Conservation (phyloP, 805 yeast species). For the Cyberlindnera mississippiensis region DNA sequence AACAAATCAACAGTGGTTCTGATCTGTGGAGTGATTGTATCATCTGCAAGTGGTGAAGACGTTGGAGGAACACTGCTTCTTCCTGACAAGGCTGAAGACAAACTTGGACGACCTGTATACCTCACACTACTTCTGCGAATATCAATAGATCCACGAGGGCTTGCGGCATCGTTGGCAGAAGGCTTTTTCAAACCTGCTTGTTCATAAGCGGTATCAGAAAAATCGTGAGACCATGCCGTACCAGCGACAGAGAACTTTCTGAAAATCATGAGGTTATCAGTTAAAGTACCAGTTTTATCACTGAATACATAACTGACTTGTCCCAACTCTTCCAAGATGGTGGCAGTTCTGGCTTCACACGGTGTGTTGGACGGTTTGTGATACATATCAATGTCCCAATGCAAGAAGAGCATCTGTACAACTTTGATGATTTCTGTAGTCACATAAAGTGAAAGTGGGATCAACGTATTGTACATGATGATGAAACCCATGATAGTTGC, state of each 20-base stretch:
- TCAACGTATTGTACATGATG: constrained; percentile 95
- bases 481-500: constrained; percentile 93
- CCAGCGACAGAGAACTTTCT: constrained; percentile 87
- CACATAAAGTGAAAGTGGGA: constrained; percentile 91
- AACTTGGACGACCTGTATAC: constrained; percentile 54
- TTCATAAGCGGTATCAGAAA: constrained; percentile 30
- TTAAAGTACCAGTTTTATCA: constrained; percentile 95
- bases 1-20: constrained; percentile 65
- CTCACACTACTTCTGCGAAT: constrained; percentile 37
- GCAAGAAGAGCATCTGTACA: constrained; percentile 75
- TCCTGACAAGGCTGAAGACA: constrained; percentile 40
- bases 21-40: constrained; percentile 15
- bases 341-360: constrained; percentile 92
- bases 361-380: constrained; percentile 81
- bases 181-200: constrained; percentile 13
- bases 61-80: constrained; percentile 2
- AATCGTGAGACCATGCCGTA: constrained; percentile 83
- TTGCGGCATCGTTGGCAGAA: not conserved
- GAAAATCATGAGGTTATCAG: constrained; percentile 92
- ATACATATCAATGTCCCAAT: constrained; percentile 94
- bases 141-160: constrained; percentile 35
- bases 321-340: constrained; percentile 93
- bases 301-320: constrained; percentile 94
- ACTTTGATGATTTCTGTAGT: constrained; percentile 95
- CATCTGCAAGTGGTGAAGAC: constrained; percentile 1